phyloP scores from a whole-genome alignment of 345 rosid genomes.

The Gossypium australe region DNA sequence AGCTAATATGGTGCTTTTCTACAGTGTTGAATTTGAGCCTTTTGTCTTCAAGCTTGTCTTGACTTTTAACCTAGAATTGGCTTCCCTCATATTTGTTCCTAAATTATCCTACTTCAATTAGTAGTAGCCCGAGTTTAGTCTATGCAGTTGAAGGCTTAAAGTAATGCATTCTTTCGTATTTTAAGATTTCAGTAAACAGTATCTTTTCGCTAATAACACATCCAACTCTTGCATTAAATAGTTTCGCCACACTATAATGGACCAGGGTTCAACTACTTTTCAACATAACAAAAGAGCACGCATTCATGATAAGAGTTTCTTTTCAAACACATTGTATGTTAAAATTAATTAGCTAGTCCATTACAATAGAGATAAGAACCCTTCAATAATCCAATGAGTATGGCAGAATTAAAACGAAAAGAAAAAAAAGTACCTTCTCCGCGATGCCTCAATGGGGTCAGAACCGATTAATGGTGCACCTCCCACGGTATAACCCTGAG shows the following conservation, averaged over 20 bases:
- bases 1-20: background rate
- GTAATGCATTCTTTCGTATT: background rate
- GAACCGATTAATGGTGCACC: conserved; percentile 82
- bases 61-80: background rate
- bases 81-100: background rate
- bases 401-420: background rate
- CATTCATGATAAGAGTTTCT: background rate
- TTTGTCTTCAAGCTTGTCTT: background rate
- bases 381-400: background rate
- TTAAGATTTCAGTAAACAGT: background rate
- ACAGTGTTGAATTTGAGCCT: background rate
- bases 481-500: conserved; percentile 46
- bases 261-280: background rate
- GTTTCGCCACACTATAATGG: background rate
- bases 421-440: conserved; percentile 65
- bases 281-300: background rate
- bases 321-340: background rate
- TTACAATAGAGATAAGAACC: background rate
- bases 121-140: background rate
- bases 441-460: conserved; percentile 87
- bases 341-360: background rate
- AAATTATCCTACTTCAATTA: background rate
- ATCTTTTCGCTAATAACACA: background rate
- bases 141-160: background rate
- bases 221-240: background rate